A percentile compares a stretch with the other conserved stretches of the same genome.
phyloP scores from a whole-genome alignment of 345 rosid genomes.

The Eutrema yunnanense region DNA sequence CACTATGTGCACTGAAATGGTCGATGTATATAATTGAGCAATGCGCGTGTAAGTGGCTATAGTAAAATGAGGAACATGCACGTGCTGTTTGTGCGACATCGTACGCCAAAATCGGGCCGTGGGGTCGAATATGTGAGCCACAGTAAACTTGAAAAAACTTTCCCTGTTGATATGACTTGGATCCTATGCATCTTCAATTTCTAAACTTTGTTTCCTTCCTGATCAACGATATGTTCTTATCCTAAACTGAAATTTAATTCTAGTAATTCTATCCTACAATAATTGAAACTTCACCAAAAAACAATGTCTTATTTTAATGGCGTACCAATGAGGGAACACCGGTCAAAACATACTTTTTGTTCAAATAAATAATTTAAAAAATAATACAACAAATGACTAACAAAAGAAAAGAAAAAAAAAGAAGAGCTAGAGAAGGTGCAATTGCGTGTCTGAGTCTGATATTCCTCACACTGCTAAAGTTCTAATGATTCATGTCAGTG shows the following conservation, averaged over 20 bases:
- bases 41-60: neutral
- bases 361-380: neutral
- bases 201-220: neutral
- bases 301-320: neutral
- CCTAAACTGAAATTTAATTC: neutral
- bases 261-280: neutral
- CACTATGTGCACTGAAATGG: neutral
- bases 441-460: neutral
- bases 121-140: constrained; percentile 21
- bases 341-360: neutral
- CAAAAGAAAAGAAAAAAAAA: neutral
- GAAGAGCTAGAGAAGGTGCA: neutral
- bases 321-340: neutral
- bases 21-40: constrained; percentile 15
- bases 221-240: neutral
- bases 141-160: neutral
- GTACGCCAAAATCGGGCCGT: constrained; percentile 22
- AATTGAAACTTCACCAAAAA: neutral
- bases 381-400: neutral
- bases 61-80: constrained; percentile 6
- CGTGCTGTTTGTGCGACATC: constrained; percentile 18
- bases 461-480: constrained; percentile 6
- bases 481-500: constrained; percentile 13
- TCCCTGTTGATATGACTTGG: constrained; percentile 11
- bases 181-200: constrained; percentile 23